These are phyloP conservation scores for Daedaleopsis sinensis DNA, from an alignment of 768 basidiomycete species.

Conservation along the genomic window DNA sequence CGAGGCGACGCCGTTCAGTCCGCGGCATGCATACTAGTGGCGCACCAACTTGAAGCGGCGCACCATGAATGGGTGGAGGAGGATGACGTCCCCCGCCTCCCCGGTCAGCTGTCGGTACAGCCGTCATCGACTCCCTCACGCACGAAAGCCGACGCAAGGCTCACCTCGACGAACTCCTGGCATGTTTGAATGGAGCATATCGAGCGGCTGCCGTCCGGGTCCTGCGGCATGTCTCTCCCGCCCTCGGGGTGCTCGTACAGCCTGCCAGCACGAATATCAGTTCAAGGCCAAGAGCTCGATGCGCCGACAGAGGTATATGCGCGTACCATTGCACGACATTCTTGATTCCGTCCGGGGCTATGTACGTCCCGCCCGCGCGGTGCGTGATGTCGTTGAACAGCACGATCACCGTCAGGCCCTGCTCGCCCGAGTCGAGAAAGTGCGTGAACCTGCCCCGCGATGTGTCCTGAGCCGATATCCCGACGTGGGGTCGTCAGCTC, in stretches of 20 bases:
- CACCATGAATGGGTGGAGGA: slow-evolving; percentile 42
- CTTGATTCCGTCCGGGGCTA: slow-evolving; percentile 39
- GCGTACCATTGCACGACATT: slow-evolving; percentile 26
- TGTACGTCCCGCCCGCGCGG: slow-evolving; percentile 39
- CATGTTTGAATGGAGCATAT: slow-evolving; percentile 23
- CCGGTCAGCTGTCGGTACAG: slow-evolving; percentile 33
- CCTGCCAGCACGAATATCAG: slow-evolving; percentile 6
- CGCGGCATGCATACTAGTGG: neutral
- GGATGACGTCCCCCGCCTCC: slow-evolving; percentile 39
- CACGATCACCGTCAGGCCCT: slow-evolving; percentile 39
- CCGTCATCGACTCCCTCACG: neutral
- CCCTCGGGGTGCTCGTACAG: slow-evolving; percentile 29
- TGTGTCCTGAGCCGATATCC: neutral
- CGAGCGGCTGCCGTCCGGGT: slow-evolving; percentile 25
- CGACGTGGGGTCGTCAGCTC: no score
- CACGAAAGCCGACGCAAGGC: no score
- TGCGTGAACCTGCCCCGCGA: slow-evolving; percentile 27
- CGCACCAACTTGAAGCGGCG: neutral
- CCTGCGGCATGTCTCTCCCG: slow-evolving; percentile 16
- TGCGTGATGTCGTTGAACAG: slow-evolving; percentile 38
- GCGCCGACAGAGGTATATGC: no score
- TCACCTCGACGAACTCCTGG: slow-evolving; percentile 30
- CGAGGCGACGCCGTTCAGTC: neutral
- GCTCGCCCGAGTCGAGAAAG: slow-evolving; percentile 44
- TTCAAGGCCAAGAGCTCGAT: neutral